Base-by-base conservation (phyloP, 2,329 filamentous ascomycete species). In the Geosmithia putterillii region DNA sequence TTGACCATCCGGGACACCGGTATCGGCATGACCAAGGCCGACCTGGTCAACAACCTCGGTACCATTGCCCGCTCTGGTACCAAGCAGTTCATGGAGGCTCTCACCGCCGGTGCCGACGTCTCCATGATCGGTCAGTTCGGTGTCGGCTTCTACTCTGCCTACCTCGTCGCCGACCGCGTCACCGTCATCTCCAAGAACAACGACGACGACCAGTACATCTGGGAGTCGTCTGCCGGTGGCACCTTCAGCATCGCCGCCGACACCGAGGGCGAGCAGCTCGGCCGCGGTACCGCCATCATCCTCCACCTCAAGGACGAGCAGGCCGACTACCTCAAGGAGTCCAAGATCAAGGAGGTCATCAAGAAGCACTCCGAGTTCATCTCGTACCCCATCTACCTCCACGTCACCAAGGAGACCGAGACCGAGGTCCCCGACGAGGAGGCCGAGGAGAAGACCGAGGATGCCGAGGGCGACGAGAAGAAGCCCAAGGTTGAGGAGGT, bases 311-410 rank as follows among this genome's bases (percentile, higher is more conserved):
- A 98, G 86, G 92, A 98, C 58, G 92, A 98, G 81, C 92, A 98
- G 79, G 76, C 75, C 53, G 92, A 96, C 69, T 98, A 95, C 81
- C 77, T 96, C 55, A 94, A 96, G 71, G 92, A 98, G 84, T 78
- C 78, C 77, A 92, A 90, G 79, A 84, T 98, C 78, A 98, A 98
- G 86, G 92, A 98, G 79, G 90, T 98, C 54, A 89, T 98, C 78
- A 96, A 96, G 88, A 98, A 98, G 86, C 92, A 98, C 85, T 96
- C 92, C 64, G 92, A 98, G 76, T 98, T 98, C 80, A 98, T 98
- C 76, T 96, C 92, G 42, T 98, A 98, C 80, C 92, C 92, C 63
- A 98, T 98, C 83, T 98, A 95, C 80, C 90, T 98, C 55, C 92
- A 98, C 75, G 89, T 98, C 62, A 71, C 85, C 67, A 98, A 98